Conservation (phyloP, 345 rosid species). For the Melaleuca alternifolia region DNA sequence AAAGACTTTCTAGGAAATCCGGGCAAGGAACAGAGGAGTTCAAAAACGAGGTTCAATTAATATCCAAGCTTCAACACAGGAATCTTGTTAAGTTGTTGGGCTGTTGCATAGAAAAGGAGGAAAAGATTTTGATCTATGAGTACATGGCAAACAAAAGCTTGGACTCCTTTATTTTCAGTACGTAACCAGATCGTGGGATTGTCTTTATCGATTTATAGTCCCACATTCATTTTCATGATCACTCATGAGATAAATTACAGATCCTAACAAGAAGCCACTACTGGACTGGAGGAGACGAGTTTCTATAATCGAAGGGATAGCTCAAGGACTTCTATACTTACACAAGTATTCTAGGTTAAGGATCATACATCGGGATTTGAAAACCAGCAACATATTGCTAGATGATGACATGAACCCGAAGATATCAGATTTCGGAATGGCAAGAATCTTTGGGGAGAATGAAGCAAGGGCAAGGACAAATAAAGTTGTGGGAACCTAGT, state of each 20-base stretch:
- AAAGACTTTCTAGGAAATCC: conserved; percentile 9
- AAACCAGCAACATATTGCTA: conserved; percentile 12
- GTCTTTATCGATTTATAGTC: not conserved
- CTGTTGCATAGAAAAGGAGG: conserved; percentile 9
- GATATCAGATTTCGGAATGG: conserved; percentile 23
- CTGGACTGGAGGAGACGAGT: conserved; percentile 14
- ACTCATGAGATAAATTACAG: not conserved
- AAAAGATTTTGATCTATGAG: conserved; percentile 16
- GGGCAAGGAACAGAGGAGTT: conserved; percentile 17
- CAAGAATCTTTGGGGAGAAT: conserved; percentile 13
- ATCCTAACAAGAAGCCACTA: not conserved
- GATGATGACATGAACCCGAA: conserved; percentile 19
- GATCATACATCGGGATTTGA: conserved; percentile 21
- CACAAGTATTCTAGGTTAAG: conserved; percentile 18
- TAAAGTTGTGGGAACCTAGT: conserved; percentile 21
- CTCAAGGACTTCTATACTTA: conserved; percentile 18
- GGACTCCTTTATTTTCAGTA: conserved; percentile 14
- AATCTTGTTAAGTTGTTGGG: conserved; percentile 18
- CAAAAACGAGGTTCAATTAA: conserved; percentile 12
- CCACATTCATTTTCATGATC: not conserved
- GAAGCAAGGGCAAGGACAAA: not conserved
- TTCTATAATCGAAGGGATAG: conserved; percentile 14
- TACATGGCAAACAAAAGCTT: conserved; percentile 18
- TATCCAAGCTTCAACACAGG: conserved; percentile 16
- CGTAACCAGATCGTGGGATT: not conserved